phyloP scores from a whole-genome alignment of 805 yeast genomes.

The Starmera caribaea region DNA sequence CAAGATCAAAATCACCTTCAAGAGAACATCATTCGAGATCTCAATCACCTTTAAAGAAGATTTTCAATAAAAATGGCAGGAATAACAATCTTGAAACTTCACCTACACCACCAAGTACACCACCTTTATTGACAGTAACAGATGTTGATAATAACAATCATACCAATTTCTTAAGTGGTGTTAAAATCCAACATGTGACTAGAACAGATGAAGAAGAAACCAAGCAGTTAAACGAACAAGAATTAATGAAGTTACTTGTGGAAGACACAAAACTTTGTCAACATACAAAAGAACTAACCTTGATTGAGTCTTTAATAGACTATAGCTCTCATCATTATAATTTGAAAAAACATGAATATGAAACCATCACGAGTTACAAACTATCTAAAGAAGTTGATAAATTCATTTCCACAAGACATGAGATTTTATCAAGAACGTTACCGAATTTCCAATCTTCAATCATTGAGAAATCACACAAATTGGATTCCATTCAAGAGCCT shows the following conservation, averaged over 20 bases:
- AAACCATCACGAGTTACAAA: background rate
- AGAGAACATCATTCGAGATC: background rate
- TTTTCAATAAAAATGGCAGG: background rate
- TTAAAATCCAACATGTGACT: no score
- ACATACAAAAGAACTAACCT: background rate
- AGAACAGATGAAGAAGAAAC: no score
- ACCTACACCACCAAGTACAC: background rate
- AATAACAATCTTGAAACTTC: background rate
- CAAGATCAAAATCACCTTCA: conserved; percentile 12
- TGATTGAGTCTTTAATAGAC: background rate
- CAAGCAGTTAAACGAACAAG: no score
- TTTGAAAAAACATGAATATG: background rate
- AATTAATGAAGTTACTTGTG: no score
- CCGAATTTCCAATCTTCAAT: conserved; percentile 5
- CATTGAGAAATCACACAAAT: conserved; percentile 12
- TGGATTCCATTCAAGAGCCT: conserved; percentile 10
- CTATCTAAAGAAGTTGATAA: conserved; percentile 3
- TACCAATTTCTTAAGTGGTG: no score
- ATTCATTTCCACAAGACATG: conserved; percentile 1
- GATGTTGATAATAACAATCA: conserved; percentile 4
- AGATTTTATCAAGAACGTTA: conserved; percentile 3
- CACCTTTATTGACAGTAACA: background rate
- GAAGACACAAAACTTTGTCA: background rate
- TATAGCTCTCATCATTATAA: background rate
- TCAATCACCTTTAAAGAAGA: conserved; percentile 10